A percentile compares a stretch with the other conserved stretches of the same genome.
phyloP scores from a whole-genome alignment of 768 basidiomycete species.

The Leccinum ochraceum region DNA sequence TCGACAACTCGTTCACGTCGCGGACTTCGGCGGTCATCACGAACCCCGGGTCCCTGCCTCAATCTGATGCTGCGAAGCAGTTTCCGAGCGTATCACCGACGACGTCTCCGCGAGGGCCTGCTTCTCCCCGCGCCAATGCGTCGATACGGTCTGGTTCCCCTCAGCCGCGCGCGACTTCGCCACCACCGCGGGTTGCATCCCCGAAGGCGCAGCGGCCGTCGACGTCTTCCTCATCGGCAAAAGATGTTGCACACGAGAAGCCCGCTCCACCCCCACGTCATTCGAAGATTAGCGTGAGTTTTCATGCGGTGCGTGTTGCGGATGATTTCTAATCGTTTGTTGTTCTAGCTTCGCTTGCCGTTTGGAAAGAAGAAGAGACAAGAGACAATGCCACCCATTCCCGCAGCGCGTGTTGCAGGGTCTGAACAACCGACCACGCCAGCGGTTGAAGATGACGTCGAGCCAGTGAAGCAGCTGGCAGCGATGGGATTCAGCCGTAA shows the following conservation, averaged over 20 bases:
- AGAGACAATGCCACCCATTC: constrained; percentile 48
- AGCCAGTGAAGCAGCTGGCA: constrained; percentile 75
- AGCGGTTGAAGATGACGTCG: constrained; percentile 68
- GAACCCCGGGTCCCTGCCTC: constrained; percentile 21
- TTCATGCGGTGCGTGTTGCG: constrained; percentile 3
- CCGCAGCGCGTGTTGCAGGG: constrained; percentile 39
- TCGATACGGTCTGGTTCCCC: constrained; percentile 42
- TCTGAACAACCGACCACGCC: constrained; percentile 52
- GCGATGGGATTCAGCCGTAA: constrained; percentile 89
- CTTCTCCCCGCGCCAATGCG: constrained; percentile 30
- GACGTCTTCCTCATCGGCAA: constrained; percentile 56
- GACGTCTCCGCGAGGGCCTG: constrained; percentile 39
- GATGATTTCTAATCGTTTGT: constrained; percentile 8
- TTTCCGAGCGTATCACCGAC: constrained; percentile 43
- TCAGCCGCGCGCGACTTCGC: constrained; percentile 44
- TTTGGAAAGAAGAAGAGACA: constrained; percentile 78
- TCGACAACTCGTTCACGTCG: constrained; percentile 41
- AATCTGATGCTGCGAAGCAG: constrained; percentile 27
- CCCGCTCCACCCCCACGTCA: constrained; percentile 54
- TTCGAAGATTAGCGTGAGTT: constrained; percentile 77
- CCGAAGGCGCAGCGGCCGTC: constrained; percentile 58
- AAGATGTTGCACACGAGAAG: constrained; percentile 54
- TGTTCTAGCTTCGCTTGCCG: constrained; percentile 64
- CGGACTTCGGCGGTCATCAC: constrained; percentile 35
- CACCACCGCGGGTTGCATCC: constrained; percentile 51